Conservation (phyloP, 2,329 filamentous ascomycete species). For the Tolypocladium endophyticum region DNA sequence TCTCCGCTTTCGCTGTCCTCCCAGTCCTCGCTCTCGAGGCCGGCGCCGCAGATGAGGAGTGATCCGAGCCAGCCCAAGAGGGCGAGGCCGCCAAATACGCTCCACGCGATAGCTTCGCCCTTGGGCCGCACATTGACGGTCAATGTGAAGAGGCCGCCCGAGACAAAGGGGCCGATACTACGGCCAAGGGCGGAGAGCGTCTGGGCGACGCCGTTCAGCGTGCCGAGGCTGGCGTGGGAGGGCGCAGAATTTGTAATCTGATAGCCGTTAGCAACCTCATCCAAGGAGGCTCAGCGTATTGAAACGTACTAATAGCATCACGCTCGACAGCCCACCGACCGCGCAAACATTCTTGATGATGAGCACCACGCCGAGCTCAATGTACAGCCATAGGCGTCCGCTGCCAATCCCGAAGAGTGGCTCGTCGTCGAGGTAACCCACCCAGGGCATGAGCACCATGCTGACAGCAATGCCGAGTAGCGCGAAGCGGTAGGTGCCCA, state of each 20-base stretch:
- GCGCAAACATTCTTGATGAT: conserved; percentile 84
- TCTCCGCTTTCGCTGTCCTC: conserved; percentile 19
- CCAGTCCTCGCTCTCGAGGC: conserved; percentile 50
- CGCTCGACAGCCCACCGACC: conserved; percentile 82
- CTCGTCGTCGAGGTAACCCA: conserved; percentile 61
- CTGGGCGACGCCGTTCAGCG: conserved; percentile 87
- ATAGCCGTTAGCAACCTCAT: conserved; percentile 1
- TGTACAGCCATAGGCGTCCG: conserved; percentile 62
- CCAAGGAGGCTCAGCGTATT: background rate
- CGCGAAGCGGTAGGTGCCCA: conserved; percentile 70
- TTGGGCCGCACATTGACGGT: conserved; percentile 64
- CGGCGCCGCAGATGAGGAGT: conserved; percentile 60
- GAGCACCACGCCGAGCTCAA: conserved; percentile 69
- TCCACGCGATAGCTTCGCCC: conserved; percentile 78
- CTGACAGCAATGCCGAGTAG: conserved; percentile 71
- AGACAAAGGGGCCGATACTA: conserved; percentile 79
- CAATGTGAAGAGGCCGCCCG: conserved; percentile 75
- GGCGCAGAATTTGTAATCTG: conserved; percentile 91
- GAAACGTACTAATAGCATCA: conserved; percentile 64
- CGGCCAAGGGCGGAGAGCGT: conserved; percentile 85
- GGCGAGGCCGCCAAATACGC: conserved; percentile 73
- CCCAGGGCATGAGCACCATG: conserved; percentile 81
- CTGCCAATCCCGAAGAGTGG: conserved; percentile 46
- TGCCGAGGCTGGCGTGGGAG: conserved; percentile 74
- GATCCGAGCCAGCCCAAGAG: conserved; percentile 72